Base-by-base conservation (phyloP, 768 basidiomycete species). In the Leccinellum rugosiceps region DNA sequence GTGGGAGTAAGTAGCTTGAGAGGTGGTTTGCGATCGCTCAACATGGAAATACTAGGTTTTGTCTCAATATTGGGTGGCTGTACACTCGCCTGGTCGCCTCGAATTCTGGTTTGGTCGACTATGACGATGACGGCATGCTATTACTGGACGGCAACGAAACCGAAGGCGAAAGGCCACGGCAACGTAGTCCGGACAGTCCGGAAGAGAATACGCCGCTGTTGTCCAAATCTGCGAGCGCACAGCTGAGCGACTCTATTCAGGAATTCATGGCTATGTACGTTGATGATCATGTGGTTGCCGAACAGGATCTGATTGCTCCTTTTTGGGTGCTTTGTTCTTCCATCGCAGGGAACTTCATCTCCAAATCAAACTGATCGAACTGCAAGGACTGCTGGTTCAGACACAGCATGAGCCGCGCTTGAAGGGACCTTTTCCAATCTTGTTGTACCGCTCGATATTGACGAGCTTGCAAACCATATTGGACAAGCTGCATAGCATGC, bases 231-330 rank as follows among this genome's bases (percentile, higher is more conserved):
- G 74, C 75, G 21, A 69, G 73, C 15, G 72, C 79, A 9, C 74
- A 76, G 59, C 74, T 88, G 38, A 81, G 76, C 50, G 78, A 82
- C 59, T 90, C 90, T 7, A 83, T 92, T 38, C 80, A 84, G 52
- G 87, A 93, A 58, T 95, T 96, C 68, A 94, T 96, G 90, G 86
- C 92, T 4, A 95, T 97, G 94, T 95, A 58, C 30, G 83, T 76
- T 17, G 28, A 43, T 11, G 26, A 52, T 51, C 47, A 44, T 1
- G 4, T 13, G 7, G 14, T n/a, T 17, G 13, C 48, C 26, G n/a
- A 11, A 38, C 6, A 15, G 13, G 31, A 26, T 8, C 52, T 68
- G 48, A 63, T 55, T 31, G 38, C 38, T 34, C 32, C 13, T 34
- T 14, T 34, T 34, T 21, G 31, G 31, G 31, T 31, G 6, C 19